phyloP scores from a whole-genome alignment of 305 asterid genomes.

The Fraxinus ornus region DNA sequence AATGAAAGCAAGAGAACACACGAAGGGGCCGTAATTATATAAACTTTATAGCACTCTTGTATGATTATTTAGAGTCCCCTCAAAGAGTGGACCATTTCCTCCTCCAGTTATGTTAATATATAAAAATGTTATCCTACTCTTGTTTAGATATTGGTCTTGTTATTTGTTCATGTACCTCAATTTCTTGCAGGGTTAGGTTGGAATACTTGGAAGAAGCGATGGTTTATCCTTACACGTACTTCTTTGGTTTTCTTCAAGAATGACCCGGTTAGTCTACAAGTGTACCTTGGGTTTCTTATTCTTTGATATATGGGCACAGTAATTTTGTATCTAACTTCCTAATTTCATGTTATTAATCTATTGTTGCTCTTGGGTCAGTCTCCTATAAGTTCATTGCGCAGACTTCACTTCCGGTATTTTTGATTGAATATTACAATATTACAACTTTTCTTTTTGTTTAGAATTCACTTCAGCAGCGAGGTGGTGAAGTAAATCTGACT shows the following conservation, averaged over 20 bases:
- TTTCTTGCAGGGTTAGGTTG: constrained; percentile 89
- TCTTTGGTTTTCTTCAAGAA: constrained; percentile 92
- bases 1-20: neutral
- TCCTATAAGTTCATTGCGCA: constrained; percentile 13
- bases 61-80: constrained; percentile 16
- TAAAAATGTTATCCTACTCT: constrained; percentile 11
- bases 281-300: neutral
- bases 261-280: constrained; percentile 73
- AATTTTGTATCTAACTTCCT: constrained; percentile 1
- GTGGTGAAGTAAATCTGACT: constrained; percentile 96
- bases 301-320: constrained; percentile 14
- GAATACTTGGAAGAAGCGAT: constrained; percentile 95
- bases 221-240: constrained; percentile 96
- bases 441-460: constrained; percentile 34
- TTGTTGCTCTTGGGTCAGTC: constrained; percentile 8
- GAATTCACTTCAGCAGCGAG: constrained; percentile 96
- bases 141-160: constrained; percentile 14
- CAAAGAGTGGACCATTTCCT: constrained; percentile 1
- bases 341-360: constrained; percentile 7
- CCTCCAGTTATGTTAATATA: constrained; percentile 5
- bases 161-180: constrained; percentile 19
- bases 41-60: constrained; percentile 2
- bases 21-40: neutral
- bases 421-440: constrained; percentile 23
- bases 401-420: constrained; percentile 20